Conservation (phyloP, 2,329 filamentous ascomycete species). For the Fusarium duplospermum region DNA sequence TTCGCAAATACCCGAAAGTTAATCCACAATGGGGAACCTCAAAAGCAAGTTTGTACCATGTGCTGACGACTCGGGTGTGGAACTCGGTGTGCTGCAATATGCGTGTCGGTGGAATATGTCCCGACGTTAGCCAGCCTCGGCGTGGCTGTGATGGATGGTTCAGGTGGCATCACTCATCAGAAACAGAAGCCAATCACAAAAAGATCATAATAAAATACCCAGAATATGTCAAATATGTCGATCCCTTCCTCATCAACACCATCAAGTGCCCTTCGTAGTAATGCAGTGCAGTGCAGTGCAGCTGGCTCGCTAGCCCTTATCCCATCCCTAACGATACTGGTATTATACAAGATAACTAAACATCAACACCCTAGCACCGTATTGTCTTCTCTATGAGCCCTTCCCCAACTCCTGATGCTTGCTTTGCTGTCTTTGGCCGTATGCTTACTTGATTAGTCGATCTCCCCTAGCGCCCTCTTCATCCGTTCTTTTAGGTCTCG, state of each 20-base stretch:
- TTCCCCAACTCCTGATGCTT: conserved; percentile 22
- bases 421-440: background rate
- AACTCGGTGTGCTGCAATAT: background rate
- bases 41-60: conserved; percentile 1
- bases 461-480: conserved; percentile 51
- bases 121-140: conserved; percentile 14
- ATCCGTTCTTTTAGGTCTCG: conserved; percentile 75
- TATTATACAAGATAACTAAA: conserved; percentile 40
- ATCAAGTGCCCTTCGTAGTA: conserved; percentile 10
- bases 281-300: background rate
- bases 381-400: conserved; percentile 20
- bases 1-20: background rate
- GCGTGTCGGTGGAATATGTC: conserved; percentile 4
- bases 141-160: background rate
- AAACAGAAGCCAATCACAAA: background rate
- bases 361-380: conserved; percentile 42
- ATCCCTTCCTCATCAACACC: conserved; percentile 23
- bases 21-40: conserved; percentile 3
- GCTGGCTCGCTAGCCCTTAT: too few species aligned
- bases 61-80: background rate
- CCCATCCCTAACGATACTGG: conserved; percentile 30
- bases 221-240: conserved; percentile 23
- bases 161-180: background rate
- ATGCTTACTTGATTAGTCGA: conserved; percentile 35
- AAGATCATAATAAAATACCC: background rate